Evolutionary conservation across 2,329 filamentous ascomycete genomes (phyloP), one percentile per base, ranked within the genome.

Genomic region (Nigrospora sphaerica): DNA sequence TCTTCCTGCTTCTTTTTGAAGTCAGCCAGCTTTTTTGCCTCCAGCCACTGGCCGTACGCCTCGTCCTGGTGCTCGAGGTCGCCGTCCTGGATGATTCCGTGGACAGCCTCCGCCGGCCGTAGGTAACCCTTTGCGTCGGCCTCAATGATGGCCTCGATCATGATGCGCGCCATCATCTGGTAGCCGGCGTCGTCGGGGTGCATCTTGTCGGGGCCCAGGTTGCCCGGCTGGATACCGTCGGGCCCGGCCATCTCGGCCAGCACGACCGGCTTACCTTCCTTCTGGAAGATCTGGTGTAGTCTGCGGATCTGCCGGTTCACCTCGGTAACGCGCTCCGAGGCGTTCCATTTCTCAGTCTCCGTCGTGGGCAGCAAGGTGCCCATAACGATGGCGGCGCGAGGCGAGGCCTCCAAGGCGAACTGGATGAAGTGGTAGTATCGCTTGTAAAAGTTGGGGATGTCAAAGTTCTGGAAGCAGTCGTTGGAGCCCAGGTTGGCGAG

Each of bases 111-210:
- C 10, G 60, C 54, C 2, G 57, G 53, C 43, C 61, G 60, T 23
- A 63, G 47, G 36, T 59, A 62, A 3, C 60, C 60, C 38, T 44
- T 52, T 14, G 61, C 55, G 46, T 63, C 61, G 2, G 61, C 61
- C 48, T 63, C 60, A 12, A 63, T 41, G n/a, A 63, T 62, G 31
- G 61, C 61, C 32, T 62, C 48, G 46, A 57, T 59, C 54, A 62
- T 52, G 49, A 62, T 62, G 35, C 60, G 61, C 13, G 54, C 60
- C 61, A 63, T 62, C 59, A 62, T 62, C 42, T 62, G 59, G 45
- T 63, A 63, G 11, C 61, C 61, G 16, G 61, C 46, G 12, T 56
- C 61, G 18, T 54, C 57, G 7, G 61, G 61, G 40, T 63, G 61
- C 28, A 46, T 43, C 23, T 40, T 34, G 42, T 54, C 54, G 10